Evolutionary conservation across 352 stramenopile species (phyloP), one percentile per base, ranked within the genome.

Genomic region (Globisporangium canariense): DNA sequence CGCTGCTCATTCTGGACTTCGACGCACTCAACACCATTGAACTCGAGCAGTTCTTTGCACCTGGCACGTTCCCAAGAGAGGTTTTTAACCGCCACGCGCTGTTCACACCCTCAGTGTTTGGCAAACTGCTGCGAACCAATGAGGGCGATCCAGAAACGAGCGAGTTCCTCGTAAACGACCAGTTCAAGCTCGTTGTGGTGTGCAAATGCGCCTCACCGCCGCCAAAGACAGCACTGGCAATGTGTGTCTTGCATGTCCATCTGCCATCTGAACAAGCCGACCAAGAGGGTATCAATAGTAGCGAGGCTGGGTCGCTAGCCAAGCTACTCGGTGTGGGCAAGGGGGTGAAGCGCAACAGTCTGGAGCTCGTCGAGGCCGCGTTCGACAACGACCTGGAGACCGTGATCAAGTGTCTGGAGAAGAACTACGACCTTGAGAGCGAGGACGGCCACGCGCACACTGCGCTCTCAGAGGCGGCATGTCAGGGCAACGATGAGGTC

Each of bases 401-500:
- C 2, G 71, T 97, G 5, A 69, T 86, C 8, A 74, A 77, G 13
- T 83, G 71, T 51, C 54, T 97, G 4, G 87, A 93, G 47, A 91
- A 96, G 58, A 94, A 91, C 45, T 97, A 92, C 63, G 84, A 96
- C 51, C 63, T 97, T 11, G 90, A 97, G 40, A 93, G 78, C 20
- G 72, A 88, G 41, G 90, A 97, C 52, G 89, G 86, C 16, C 87
- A 95, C 46, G 75, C 83, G 5, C 89, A 97, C 67, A 96, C 90
- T 8, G 78, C 89, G 8, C 68, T 97, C 0, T 94, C 84, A 0
- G 91, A 97, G 69, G 91, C 90, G 2, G 82, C 87, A 0, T 90
- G 78, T n/a, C 89, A 97, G 62, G 89, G 89, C 2, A 80, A 97
- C 58, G 70, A 74, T 7, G 74, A 82, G 2, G 69, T 96, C 14